Evolutionary conservation across 176 grass and related monocot species (phyloP), one percentile per base, ranked within the genome.

Genomic region (Musa beccarii): DNA sequence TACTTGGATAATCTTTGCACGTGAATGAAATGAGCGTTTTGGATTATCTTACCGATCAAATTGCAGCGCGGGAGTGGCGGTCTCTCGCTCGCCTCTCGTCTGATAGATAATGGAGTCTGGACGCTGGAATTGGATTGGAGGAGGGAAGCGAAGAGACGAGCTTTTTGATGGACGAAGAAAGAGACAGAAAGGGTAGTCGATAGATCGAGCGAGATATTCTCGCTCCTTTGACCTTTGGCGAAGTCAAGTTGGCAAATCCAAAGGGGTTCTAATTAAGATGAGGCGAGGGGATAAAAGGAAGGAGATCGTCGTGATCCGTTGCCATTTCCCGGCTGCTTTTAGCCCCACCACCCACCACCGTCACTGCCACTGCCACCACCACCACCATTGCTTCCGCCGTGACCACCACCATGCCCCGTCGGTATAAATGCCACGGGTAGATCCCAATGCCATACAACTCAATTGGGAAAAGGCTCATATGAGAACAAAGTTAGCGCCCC

Each of bases 281-380:
- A 28, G 23, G 24, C 19, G 52, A 56, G 23, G 12, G 13, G 52
- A 19, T 26, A 16, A 73, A 8, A 52, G 28, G 15, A 10, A 13
- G 66, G 28, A 10, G 53, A 59, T 24, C 19, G 15, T 17, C 19
- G 21, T 24, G 51, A 55, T 23, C 52, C 23, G 26, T 14, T 26
- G 8, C 1, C 14, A 25, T 13, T 14, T 10, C 16, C 50, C 21
- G 17, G 43, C 22, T 16, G 4, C 51, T 74, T 74, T 56, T 17
- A 17, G 52, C 52, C 21, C 72, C 69, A 51, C 51, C 50, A 10
- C 69, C 34, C 57, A 10, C 69, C 20, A 53, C 69, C 81, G 72
- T 88, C 66, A 87, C 92, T 14, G 75, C 89, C 12, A 79, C 83
- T 17, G 85, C 92, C 81, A 88, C 88, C 79, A 88, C 93, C 80